Evolutionary conservation across 2,329 filamentous ascomycete genomes (phyloP), one percentile per base, ranked within the genome.

Genomic region (Acrocalymma vagum): DNA sequence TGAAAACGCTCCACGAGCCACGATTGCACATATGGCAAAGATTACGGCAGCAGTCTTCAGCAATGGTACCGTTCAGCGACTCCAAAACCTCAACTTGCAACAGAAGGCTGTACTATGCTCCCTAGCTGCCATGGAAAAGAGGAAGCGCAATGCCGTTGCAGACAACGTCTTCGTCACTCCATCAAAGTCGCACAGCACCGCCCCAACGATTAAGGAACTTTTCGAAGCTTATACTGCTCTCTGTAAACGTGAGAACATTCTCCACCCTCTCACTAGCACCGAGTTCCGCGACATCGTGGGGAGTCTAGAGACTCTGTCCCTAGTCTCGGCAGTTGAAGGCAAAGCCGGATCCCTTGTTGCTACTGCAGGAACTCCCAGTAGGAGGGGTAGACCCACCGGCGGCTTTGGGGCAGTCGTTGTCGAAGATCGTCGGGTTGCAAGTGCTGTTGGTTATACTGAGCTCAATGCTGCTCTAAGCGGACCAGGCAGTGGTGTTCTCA

Each of bases 71-170:
- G 83, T 80, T 9, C 90, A 96, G 58, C 84, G 94, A 42, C 82
- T 99, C 10, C 87, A 88, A 68, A 85, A 86, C 4, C 82, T 99
- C 41, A 99, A 97, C 65, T 79, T 99, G 3, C 95, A 99, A 65
- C 94, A 99, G 70, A 97, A 96, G 69, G 94, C 93, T 4, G 91
- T 93, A 0, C 79, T 99, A 8, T 99, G 94, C 72, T 84, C 93
- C 0, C 78, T 99, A 10, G 80, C 93, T 25, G 90, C 90, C 3
- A 83, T 94, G n/a, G 92, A 96, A 67, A 89, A 87, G 58, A 84
- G 84, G 49, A 86, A 82, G 53, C 78, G 83, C 32, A 74, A 65
- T n/a, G 59, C 63, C 1, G 62, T 57, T 6, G 54, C 53, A 21
- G 59, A 69, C 10, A 56, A 26, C 17, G 45, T 65, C 10, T 39